Percentiles rank a stretch among this genome's conserved stretches.
phyloP scores from a whole-genome alignment of 441 rosid species.

The Populus hybrid region DNA sequence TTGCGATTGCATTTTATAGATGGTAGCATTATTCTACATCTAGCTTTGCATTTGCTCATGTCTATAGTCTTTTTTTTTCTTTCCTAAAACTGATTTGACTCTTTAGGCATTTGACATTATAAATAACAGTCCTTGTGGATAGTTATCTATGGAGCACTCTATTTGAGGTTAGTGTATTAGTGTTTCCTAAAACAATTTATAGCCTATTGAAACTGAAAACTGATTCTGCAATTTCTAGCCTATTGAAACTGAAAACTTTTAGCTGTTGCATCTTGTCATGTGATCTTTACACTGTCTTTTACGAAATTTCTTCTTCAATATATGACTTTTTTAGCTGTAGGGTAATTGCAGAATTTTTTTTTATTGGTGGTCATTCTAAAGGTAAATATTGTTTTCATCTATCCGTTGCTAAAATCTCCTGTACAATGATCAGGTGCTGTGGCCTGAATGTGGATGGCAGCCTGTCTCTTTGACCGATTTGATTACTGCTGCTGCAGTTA shows the following conservation, averaged over 20 bases:
- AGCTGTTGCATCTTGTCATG: neutral
- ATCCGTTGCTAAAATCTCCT: slow-evolving; percentile 11
- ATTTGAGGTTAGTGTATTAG: neutral
- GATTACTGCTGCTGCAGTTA: slow-evolving; percentile 69
- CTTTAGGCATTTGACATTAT: neutral
- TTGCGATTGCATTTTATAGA: too few relatives aligned
- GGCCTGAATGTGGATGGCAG: slow-evolving; percentile 98
- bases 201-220: neutral
- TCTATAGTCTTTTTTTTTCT: neutral
- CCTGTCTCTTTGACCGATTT: slow-evolving; percentile 87
- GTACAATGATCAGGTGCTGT: slow-evolving; percentile 62
- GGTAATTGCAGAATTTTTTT: neutral
- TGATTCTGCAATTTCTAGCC: neutral
- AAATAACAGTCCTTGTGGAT: neutral
- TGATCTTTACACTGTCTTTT: neutral
- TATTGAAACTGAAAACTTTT: neutral
- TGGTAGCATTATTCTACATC: too few relatives aligned
- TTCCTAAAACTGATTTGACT: neutral
- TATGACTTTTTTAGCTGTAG: neutral
- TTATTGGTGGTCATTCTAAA: neutral
- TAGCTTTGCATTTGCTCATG: too few relatives aligned
- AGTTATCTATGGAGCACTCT: neutral
- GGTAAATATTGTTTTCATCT: neutral
- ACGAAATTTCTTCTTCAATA: neutral
- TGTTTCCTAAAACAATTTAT: neutral